Evolutionary conservation across 2,329 filamentous ascomycete species (phyloP), one percentile per base, ranked within the genome.

Genomic region (Pseudogymnoascus sp.): DNA sequence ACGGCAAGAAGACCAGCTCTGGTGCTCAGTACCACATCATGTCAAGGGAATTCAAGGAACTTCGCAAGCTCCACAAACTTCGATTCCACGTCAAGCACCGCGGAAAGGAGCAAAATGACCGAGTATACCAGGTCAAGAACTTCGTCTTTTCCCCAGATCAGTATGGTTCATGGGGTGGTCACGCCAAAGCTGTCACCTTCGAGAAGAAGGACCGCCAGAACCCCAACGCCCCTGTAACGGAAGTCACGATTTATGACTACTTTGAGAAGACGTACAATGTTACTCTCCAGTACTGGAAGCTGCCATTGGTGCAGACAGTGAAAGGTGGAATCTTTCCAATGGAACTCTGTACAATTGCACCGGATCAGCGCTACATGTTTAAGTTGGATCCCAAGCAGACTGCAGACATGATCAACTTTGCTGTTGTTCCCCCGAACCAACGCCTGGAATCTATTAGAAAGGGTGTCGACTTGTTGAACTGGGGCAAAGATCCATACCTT

Each of bases 401-500:
- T 0, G 78, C 87, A 0, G 76, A 82, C 4, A 99, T 99, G 94
- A 97, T 99, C 78, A 93, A 89, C 74, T 91, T 93, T 69, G 92
- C 93, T 0, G 93, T 96, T 4, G 91, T 89, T 5, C 82, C 87
- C 1, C 94, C 94, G 0, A 72, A 73, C 0, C 73, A 85, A 30
- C 89, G 94, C n/a, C 83, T 84, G 67, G 68, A 72, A 0, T 84
- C 89, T 19, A 92, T 97, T 67, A 76, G 85, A 58, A 73, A 82
- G 3, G 89, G 89, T 14, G 83, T 96, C 7, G 71, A 76, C 0
- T 82, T 88, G 66, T 79, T 93, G 0, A 77, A 85, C 8, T 94
- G 91, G 85, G 67, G 70, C 1, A 71, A 80, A 0, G 94, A 99
- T 67, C 83, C 81, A 0, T 87, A 89, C 58, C 80, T 97, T 0